phyloP scores from a whole-genome alignment of 2,329 filamentous ascomycete genomes.

The Mycocentrospora acerina region DNA sequence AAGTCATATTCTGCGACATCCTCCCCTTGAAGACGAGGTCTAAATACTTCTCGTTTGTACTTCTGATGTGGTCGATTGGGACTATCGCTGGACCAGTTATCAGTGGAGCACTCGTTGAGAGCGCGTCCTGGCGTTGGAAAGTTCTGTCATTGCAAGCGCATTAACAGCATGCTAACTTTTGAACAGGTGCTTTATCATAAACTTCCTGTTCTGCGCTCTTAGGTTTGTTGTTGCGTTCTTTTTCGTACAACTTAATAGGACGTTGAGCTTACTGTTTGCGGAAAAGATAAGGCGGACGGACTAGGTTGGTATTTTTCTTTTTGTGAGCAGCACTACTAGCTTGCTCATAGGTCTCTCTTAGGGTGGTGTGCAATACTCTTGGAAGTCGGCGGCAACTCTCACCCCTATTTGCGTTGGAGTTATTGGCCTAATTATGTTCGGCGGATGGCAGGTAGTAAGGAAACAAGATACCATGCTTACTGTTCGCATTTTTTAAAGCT shows the following conservation, averaged over 20 bases:
- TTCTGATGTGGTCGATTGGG: constrained; percentile 56
- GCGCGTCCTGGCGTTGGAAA: constrained; percentile 58
- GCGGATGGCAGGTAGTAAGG: constrained; percentile 40
- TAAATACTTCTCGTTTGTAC: constrained; percentile 44
- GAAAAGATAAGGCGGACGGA: constrained; percentile 39
- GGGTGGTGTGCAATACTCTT: constrained; percentile 44
- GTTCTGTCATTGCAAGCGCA: neutral
- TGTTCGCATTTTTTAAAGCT: constrained; percentile 40
- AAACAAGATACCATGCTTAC: constrained; percentile 42
- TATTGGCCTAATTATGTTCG: constrained; percentile 31
- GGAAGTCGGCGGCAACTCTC: constrained; percentile 44
- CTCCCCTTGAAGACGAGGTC: constrained; percentile 45
- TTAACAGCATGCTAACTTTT: neutral
- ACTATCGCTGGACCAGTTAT: constrained; percentile 52
- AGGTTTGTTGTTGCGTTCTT: constrained; percentile 25
- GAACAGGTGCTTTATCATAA: constrained; percentile 59
- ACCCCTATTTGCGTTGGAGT: constrained; percentile 43
- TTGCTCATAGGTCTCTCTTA: constrained; percentile 48
- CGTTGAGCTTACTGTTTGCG: constrained; percentile 14
- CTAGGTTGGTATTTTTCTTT: constrained; percentile 47
- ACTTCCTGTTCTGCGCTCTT: constrained; percentile 55
- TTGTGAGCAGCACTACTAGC: constrained; percentile 40
- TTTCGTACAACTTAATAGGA: constrained; percentile 23
- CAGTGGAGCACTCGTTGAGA: constrained; percentile 55
- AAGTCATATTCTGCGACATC: constrained; percentile 50